Evolutionary conservation across 139 green algal species (phyloP).

Genomic region (Parachlorella kessleri): DNA sequence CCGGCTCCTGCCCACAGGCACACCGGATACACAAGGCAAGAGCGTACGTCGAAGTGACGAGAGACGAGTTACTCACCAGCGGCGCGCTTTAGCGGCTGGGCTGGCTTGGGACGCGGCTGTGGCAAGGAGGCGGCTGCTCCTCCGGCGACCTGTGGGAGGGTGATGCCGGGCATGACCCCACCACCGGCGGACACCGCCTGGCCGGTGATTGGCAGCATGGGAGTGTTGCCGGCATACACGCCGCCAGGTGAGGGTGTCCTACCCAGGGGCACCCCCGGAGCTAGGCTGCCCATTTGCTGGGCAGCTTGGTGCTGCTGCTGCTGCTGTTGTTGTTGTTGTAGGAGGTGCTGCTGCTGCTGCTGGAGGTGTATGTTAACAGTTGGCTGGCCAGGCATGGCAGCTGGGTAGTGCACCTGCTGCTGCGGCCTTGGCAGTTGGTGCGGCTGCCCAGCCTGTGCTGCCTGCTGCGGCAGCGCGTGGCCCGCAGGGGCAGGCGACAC

Average conservation of each 20-base stretch:
- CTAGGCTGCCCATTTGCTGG: not conserved
- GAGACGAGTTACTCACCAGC: too few species aligned
- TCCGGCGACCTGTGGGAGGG: too few species aligned
- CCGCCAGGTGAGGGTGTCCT: not conserved
- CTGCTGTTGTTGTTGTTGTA: not conserved
- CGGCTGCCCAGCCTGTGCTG: not conserved
- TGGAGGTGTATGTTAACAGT: not conserved
- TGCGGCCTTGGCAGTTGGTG: too few species aligned
- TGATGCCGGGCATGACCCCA: not conserved
- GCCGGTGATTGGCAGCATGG: not conserved
- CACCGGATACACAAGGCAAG: too few species aligned
- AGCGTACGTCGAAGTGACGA: too few species aligned
- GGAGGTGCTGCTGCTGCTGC: not conserved
- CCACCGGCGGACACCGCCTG: not conserved
- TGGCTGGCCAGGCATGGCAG: too few species aligned
- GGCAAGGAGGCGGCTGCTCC: too few species aligned
- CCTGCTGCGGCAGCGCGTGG: not conserved
- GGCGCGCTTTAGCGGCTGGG: too few species aligned
- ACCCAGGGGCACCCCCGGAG: not conserved
- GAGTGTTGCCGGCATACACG: not conserved
- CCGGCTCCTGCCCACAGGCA: not conserved
- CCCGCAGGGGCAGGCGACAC: not conserved
- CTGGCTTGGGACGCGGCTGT: too few species aligned
- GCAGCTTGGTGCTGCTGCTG: conserved; percentile 2
- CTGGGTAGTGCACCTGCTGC: too few species aligned